These are phyloP conservation scores for Fusarium penzigii DNA, from an alignment of 2,329 filamentous ascomycete species.

Conservation along the genomic window DNA sequence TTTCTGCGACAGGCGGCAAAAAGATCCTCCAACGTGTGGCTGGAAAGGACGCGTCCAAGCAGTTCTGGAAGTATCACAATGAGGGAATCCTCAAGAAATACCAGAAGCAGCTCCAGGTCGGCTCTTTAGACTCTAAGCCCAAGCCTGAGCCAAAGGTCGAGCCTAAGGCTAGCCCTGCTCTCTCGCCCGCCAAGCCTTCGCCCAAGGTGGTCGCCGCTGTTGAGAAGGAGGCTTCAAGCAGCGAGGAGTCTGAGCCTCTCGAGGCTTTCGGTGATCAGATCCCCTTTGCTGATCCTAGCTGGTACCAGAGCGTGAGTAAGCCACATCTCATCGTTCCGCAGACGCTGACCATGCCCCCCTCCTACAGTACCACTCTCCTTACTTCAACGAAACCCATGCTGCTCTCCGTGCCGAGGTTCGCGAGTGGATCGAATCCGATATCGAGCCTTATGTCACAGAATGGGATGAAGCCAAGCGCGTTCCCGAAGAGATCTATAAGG, in stretches of 20 bases:
- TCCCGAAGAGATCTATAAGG: constrained; percentile 86
- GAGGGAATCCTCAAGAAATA: constrained; percentile 89
- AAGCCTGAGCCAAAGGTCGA: constrained; percentile 83
- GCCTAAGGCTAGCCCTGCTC: constrained; percentile 46
- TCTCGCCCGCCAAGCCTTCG: constrained; percentile 35
- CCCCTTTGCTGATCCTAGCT: constrained; percentile 87
- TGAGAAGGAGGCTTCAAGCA: constrained; percentile 46
- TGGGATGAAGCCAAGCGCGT: constrained; percentile 97
- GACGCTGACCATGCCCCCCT: constrained; percentile 9
- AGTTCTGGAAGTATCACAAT: constrained; percentile 79
- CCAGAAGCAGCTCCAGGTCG: constrained; percentile 72
- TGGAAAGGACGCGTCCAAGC: constrained; percentile 67
- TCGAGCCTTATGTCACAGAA: constrained; percentile 89
- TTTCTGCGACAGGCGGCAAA: constrained; percentile 52
- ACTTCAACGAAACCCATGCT: constrained; percentile 92
- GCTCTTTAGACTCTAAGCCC: constrained; percentile 87
- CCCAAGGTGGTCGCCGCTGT: constrained; percentile 36
- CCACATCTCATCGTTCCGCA: not conserved
- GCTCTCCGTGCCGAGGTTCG: constrained; percentile 89
- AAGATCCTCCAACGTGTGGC: constrained; percentile 65
- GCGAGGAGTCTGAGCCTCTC: constrained; percentile 65
- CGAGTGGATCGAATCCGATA: constrained; percentile 84
- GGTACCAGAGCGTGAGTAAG: constrained; percentile 84
- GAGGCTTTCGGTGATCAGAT: constrained; percentile 85
- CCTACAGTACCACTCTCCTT: constrained; percentile 84